These are phyloP conservation scores for Pulveroboletus frians DNA, from an alignment of 768 basidiomycete genomes.

Conservation along the genomic window DNA sequence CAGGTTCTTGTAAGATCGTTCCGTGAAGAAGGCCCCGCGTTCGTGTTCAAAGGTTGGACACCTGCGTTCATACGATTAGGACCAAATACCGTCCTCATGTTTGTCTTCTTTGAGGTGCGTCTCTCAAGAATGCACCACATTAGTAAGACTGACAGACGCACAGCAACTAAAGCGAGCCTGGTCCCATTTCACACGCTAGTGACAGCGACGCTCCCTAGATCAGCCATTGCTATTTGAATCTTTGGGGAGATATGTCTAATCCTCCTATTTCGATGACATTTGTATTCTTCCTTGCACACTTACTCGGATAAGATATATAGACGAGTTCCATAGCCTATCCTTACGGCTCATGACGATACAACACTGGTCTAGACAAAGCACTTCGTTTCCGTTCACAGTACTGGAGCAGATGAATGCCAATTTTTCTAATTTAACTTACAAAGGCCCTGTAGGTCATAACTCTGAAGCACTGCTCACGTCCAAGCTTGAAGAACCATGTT, in stretches of 20 bases:
- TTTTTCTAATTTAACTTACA: neutral
- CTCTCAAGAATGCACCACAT: neutral
- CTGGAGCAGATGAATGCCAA: neutral
- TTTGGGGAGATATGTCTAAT: neutral
- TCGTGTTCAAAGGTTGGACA: slow-evolving; percentile 87
- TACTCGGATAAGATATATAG: slow-evolving; percentile 3
- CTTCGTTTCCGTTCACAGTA: neutral
- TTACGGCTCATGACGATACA: too few species aligned
- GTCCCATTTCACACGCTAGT: slow-evolving; percentile 22
- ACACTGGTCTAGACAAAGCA: slow-evolving; percentile 1
- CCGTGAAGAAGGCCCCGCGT: slow-evolving; percentile 66
- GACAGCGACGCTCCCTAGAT: neutral
- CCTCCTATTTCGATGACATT: slow-evolving; percentile 2
- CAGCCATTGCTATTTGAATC: neutral
- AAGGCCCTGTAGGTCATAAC: neutral
- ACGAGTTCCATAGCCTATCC: neutral
- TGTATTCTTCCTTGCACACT: slow-evolving; percentile 1
- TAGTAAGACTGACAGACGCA: slow-evolving; percentile 5
- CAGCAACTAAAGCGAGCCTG: slow-evolving; percentile 72
- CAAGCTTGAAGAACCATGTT: neutral
- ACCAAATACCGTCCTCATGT: slow-evolving; percentile 80
- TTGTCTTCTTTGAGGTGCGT: slow-evolving; percentile 76
- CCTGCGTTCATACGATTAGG: slow-evolving; percentile 81
- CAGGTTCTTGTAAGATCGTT: slow-evolving; percentile 56
- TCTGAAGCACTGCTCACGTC: neutral